These are phyloP conservation scores for Melampsora abietis-canadensis DNA, from an alignment of 1,284 basidiomycete genomes.

Conservation along the genomic window DNA sequence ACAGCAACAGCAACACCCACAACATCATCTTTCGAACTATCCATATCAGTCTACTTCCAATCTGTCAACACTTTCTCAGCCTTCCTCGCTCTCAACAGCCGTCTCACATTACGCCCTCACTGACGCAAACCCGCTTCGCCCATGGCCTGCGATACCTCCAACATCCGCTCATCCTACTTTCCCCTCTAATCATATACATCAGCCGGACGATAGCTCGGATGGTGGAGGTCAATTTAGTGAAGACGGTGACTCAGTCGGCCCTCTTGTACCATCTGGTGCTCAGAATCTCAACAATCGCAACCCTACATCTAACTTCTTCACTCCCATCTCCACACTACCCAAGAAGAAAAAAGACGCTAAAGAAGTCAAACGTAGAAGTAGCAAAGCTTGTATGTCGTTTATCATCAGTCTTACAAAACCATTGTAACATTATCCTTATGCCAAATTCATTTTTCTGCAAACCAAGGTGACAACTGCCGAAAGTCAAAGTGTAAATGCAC, in stretches of 20 bases:
- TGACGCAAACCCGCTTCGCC: neutral
- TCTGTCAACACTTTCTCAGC: neutral
- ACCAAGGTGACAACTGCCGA: conserved; percentile 27
- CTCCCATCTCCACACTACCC: neutral
- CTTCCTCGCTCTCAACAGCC: neutral
- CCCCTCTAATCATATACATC: neutral
- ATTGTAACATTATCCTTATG: neutral
- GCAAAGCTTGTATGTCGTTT: conserved; percentile 23
- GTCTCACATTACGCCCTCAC: neutral
- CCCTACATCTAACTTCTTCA: conserved; percentile 8
- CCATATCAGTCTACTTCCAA: neutral
- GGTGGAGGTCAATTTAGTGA: conserved; percentile 2
- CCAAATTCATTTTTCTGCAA: neutral
- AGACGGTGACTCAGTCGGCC: neutral
- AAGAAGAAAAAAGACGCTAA: conserved; percentile 20
- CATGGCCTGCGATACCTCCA: neutral
- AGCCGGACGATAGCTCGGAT: conserved; percentile 7
- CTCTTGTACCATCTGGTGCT: neutral
- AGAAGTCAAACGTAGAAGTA: conserved; percentile 26
- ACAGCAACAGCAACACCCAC: conserved; percentile 4
- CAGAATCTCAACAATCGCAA: neutral
- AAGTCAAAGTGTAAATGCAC: conserved; percentile 40
- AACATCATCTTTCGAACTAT: neutral
- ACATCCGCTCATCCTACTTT: neutral
- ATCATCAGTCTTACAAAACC: neutral